phyloP scores from a whole-genome alignment of 495 filamentous ascomycete species.

The Aspergillus biplanus region DNA sequence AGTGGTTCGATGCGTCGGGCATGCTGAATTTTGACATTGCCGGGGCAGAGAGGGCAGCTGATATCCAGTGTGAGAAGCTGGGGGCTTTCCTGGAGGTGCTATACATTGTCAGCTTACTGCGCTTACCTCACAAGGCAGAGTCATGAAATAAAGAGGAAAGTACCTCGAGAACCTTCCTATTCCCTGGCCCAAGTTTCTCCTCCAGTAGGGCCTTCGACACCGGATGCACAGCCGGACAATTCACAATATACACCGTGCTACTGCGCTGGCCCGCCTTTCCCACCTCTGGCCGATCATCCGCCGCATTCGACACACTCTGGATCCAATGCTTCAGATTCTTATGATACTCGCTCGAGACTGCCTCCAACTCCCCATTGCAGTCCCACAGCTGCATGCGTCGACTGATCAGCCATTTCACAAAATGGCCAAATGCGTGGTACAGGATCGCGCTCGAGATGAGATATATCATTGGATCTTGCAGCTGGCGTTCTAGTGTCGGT shows the following conservation, averaged over 20 bases:
- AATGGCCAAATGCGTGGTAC: slow-evolving; percentile 16
- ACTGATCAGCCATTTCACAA: slow-evolving; percentile 29
- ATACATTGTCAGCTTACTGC: not conserved
- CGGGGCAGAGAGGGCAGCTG: slow-evolving; percentile 25
- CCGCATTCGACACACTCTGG: slow-evolving; percentile 18
- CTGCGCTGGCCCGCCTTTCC: not conserved
- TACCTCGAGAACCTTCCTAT: slow-evolving; percentile 25
- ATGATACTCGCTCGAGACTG: slow-evolving; percentile 27
- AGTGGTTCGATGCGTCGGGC: slow-evolving; percentile 25
- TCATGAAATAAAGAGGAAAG: not conserved
- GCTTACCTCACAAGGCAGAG: not conserved
- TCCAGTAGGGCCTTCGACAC: slow-evolving; percentile 24
- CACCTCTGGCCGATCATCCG: not conserved
- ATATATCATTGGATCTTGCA: slow-evolving; percentile 17
- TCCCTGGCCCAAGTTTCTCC: slow-evolving; percentile 18
- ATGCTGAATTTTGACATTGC: slow-evolving; percentile 21
- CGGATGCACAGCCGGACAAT: slow-evolving; percentile 26
- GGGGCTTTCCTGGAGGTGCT: slow-evolving; percentile 22
- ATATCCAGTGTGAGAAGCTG: slow-evolving; percentile 21
- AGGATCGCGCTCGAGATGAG: slow-evolving; percentile 15
- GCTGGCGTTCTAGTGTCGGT: slow-evolving; percentile 15
- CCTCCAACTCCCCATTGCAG: slow-evolving; percentile 29
- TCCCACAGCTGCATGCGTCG: slow-evolving; percentile 30
- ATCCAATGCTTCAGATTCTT: slow-evolving; percentile 26
- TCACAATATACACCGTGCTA: slow-evolving; percentile 22